Percentiles rank a stretch among this genome's conserved stretches.
phyloP scores from a whole-genome alignment of 176 grass and related monocot genomes.

The Cenchrus fungigraminus region DNA sequence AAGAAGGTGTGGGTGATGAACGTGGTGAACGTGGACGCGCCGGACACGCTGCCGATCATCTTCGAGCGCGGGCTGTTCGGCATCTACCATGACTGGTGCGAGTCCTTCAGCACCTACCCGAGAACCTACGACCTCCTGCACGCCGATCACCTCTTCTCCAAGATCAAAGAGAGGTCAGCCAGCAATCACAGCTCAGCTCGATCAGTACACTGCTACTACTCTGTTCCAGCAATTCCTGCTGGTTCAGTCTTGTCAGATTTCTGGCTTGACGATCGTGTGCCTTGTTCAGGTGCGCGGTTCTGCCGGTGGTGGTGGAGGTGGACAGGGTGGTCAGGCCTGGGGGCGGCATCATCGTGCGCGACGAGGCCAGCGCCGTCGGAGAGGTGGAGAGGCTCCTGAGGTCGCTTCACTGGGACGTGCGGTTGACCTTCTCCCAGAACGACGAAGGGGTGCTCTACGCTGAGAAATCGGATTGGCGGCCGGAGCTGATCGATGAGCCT shows the following conservation, averaged over 20 bases:
- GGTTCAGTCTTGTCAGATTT: background rate
- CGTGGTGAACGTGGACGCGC: conserved; percentile 79
- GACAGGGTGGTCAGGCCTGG: conserved; percentile 90
- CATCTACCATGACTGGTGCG: conserved; percentile 99
- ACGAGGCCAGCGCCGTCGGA: conserved; percentile 52
- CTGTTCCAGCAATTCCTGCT: background rate
- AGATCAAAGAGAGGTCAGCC: conserved; percentile 78
- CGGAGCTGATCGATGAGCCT: conserved; percentile 52
- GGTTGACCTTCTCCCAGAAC: conserved; percentile 78
- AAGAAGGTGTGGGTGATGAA: conserved; percentile 95
- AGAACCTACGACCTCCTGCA: conserved; percentile 92
- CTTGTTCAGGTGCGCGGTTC: conserved; percentile 64
- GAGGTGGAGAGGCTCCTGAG: conserved; percentile 76
- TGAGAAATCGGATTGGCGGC: conserved; percentile 83
- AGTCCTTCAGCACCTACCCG: conserved; percentile 98
- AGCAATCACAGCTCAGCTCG: background rate
- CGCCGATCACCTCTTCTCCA: conserved; percentile 89
- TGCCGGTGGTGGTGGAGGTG: conserved; percentile 78
- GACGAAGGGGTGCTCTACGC: conserved; percentile 69
- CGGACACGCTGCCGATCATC: conserved; percentile 90
- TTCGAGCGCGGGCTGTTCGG: conserved; percentile 91
- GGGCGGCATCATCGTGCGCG: conserved; percentile 75
- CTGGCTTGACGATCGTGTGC: background rate
- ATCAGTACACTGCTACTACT: background rate
- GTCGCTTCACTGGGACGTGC: conserved; percentile 83